Base-by-base conservation (phyloP, 441 rosid species). In the Theobroma grandiflorum region DNA sequence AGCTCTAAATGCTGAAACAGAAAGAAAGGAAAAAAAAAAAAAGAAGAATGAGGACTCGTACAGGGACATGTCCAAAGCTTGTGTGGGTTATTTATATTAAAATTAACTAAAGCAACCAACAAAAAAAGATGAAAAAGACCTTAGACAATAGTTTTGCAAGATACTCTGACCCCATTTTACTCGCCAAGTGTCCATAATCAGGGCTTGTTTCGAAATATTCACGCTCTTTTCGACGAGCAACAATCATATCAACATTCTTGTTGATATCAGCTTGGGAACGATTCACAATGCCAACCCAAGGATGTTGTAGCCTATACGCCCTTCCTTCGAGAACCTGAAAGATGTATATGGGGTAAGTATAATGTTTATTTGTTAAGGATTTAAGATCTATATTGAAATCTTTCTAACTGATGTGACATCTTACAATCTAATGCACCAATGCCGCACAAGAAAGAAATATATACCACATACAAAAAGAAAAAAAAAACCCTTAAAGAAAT, bases 251-350 rank as follows among this genome's bases (percentile, higher is more conserved):
- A 65, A 93, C 95, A 72, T 96, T 97, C 86, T 92, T 97, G 75
- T 97, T 97, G 88, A 97, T 97, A 76, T 97, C 99, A 79, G 99
- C 99, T 90, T 97, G 99, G n/a, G 99, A 97, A 78, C 99, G 99
- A 89, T 97, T 97, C 82, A 97, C 99, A 77, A 95, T 93, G 81
- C 99, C 99, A n/a, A 95, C 99, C 99, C 99, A 97, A 67, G 99
- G 99, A 93, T 95, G 99, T 77, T 95, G 99, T 83, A 95, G 88
- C 81, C 98, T 93, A 78, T 97, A 95, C 18, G 98, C 79, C 86
- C 97, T 87, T 81, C 99, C 99, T 89, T 97, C 99, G 47, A 97
- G 91, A 89, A 97, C 98, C 99, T 95, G 82, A 74, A 82, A 73
- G 82, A 80, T 66, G 76, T 76, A 42, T n/a, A 73, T 9, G 77